These are phyloP conservation scores for Gastrolobium villosum DNA, from an alignment of 306 rosid genomes.

Conservation along the genomic window DNA sequence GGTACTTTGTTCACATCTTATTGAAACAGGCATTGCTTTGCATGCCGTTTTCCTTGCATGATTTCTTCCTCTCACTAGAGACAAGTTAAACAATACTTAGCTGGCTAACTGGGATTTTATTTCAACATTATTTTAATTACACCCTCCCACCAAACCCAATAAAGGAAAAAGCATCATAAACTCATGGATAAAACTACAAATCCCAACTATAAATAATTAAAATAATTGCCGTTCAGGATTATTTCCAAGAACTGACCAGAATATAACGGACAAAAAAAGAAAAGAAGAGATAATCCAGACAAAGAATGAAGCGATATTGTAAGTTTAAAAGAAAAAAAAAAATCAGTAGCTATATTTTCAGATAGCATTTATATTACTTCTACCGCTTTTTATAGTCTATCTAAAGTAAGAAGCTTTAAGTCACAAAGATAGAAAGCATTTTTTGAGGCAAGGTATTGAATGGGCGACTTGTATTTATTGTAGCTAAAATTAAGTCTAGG, in stretches of 20 bases:
- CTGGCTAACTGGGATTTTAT: background rate
- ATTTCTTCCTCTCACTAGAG: conserved; percentile 61
- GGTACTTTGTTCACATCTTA: conserved; percentile 82
- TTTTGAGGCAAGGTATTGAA: background rate
- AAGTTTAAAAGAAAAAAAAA: background rate
- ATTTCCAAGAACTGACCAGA: conserved; percentile 5
- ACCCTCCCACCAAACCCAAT: conserved; percentile 9
- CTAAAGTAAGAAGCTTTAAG: background rate
- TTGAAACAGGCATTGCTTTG: conserved; percentile 64
- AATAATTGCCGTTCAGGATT: conserved; percentile 11
- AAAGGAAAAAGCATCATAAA: background rate
- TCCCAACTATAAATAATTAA: conserved; percentile 1
- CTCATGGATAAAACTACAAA: background rate
- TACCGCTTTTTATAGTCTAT: background rate
- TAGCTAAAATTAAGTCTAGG: background rate
- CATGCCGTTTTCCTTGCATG: conserved; percentile 52
- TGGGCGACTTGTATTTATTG: background rate
- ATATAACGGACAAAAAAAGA: background rate
- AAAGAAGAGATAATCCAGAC: background rate
- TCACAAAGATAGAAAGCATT: background rate
- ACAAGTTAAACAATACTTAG: conserved; percentile 39
- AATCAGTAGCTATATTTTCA: conserved; percentile 1
- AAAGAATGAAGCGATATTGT: background rate
- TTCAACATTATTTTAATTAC: conserved; percentile 11
- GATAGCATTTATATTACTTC: background rate